Evolutionary conservation across 192 early-diverging fungal species (phyloP).

Genomic region (Coemansia erecta): DNA sequence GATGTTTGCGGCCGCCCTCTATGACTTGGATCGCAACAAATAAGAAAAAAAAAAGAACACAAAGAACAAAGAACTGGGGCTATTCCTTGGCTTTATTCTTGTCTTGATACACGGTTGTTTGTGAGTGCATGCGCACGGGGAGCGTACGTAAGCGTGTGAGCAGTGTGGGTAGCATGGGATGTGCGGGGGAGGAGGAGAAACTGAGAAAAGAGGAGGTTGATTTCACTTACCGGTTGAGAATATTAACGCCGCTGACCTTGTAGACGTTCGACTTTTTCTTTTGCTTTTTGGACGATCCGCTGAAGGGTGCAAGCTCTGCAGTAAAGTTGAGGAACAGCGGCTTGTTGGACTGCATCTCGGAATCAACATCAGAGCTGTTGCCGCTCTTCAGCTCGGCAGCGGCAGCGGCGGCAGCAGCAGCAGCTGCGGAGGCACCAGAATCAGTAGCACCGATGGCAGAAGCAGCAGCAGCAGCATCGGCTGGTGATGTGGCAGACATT

Average conservation of each 20-base stretch:
- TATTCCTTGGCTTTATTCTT: no score
- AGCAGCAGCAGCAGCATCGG: not conserved
- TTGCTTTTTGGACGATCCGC: slow-evolving; percentile 28
- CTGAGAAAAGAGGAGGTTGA: not conserved
- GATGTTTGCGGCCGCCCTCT: no score
- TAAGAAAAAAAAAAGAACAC: no score
- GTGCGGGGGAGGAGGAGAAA: not conserved
- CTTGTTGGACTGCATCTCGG: slow-evolving; percentile 47
- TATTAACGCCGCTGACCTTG: slow-evolving; percentile 69
- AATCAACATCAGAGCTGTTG: slow-evolving; percentile 41
- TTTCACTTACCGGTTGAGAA: slow-evolving; percentile 57
- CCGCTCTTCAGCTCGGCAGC: not conserved
- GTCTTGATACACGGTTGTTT: no score
- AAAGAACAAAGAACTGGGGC: no score
- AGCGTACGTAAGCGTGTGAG: not conserved
- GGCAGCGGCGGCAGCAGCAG: not conserved
- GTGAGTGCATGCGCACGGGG: no score
- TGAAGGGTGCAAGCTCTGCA: slow-evolving; percentile 49
- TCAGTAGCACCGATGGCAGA: not conserved
- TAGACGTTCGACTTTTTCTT: slow-evolving; percentile 54
- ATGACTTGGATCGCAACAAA: no score
- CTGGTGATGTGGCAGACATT: slow-evolving; percentile 4
- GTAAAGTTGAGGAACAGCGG: slow-evolving; percentile 58
- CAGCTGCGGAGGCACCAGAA: slow-evolving; percentile 2
- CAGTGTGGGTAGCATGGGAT: not conserved